These are phyloP conservation scores for Trichoderma pleuroti DNA, from an alignment of 2,329 filamentous ascomycete species.

Conservation along the genomic window DNA sequence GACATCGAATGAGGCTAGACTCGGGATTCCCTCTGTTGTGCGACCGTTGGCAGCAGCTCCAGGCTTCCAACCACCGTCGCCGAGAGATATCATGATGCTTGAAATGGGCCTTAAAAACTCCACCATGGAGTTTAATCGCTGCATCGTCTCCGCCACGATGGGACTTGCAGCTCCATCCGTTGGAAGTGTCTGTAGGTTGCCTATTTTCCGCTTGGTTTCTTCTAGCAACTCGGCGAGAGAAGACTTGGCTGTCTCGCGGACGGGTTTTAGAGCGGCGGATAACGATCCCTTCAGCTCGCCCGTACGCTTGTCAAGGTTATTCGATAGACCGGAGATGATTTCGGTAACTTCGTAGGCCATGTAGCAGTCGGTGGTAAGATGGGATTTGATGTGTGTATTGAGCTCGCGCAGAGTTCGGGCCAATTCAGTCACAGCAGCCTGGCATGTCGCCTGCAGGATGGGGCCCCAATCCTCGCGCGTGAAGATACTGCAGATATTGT, in stretches of 20 bases:
- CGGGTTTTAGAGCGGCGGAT: conserved; percentile 79
- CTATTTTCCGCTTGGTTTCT: conserved; percentile 71
- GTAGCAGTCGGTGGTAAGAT: conserved; percentile 87
- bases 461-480: conserved; percentile 77
- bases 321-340: conserved; percentile 76
- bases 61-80: conserved; percentile 84
- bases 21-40: conserved; percentile 63
- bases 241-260: conserved; percentile 85
- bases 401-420: conserved; percentile 82
- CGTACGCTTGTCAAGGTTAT: conserved; percentile 74
- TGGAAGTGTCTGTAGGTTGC: conserved; percentile 64
- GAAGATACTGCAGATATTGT: conserved; percentile 86
- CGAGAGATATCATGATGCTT: conserved; percentile 86
- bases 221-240: conserved; percentile 81
- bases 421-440: conserved; percentile 74
- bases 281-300: conserved; percentile 82
- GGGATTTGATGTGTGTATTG: conserved; percentile 82
- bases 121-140: conserved; percentile 79
- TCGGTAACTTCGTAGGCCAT: conserved; percentile 94
- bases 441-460: conserved; percentile 75
- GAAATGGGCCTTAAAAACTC: conserved; percentile 81
- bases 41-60: conserved; percentile 48
- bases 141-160: conserved; percentile 80
- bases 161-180: conserved; percentile 74
- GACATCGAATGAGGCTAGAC: conserved; percentile 77